Evolutionary conservation across 106 monocot genomes (phyloP), one percentile per base, ranked within the genome.

Genomic region (Allium cepa): DNA sequence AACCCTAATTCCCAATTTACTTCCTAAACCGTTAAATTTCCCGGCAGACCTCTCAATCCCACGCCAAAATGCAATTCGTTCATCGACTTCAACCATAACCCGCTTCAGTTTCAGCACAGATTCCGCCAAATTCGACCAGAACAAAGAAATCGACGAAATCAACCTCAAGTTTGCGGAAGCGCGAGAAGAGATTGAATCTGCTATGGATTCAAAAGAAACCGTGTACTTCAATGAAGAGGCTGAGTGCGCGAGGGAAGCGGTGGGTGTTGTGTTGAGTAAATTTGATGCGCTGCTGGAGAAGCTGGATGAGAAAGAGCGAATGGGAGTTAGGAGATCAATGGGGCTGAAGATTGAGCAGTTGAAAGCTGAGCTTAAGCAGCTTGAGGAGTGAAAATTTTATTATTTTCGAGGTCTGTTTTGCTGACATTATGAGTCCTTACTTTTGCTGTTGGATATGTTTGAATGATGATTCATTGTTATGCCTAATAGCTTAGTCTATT

Each of bases 281-380:
- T 93, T 81, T 70, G 80, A 85, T 0, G 83, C 74, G 12, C 71
- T 99, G 65, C 82, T 92, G 16, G 75, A 26, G 50, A 82, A 74
- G 71, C 55, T 99, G 36, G 80, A 84, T 45, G 90, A 92, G 62
- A 83, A 74, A 69, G 90, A 92, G 28, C 75, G 75, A 57, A 63
- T 47, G 56, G 75, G 77, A 45, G 8, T 99, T 82, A 80, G 82
- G 59, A 57, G 92, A 28, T 99, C 92, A 9, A 99, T 99, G 97
- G 92, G 97, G 55, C 89, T 99, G n/a, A 99, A 99, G 84, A 92
- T 93, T 36, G 90, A 99, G 71, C 97, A 99, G 81, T 71, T 99
- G 15, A 99, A 99, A 77, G 97, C 97, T 10, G 92, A 99, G 81
- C 79, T 99, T 74, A 71, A 76, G 49, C 92, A 99, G 71, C 62